Base-by-base conservation (phyloP, 1,139 yeast genomes). In the Taiozyma sp. region DNA sequence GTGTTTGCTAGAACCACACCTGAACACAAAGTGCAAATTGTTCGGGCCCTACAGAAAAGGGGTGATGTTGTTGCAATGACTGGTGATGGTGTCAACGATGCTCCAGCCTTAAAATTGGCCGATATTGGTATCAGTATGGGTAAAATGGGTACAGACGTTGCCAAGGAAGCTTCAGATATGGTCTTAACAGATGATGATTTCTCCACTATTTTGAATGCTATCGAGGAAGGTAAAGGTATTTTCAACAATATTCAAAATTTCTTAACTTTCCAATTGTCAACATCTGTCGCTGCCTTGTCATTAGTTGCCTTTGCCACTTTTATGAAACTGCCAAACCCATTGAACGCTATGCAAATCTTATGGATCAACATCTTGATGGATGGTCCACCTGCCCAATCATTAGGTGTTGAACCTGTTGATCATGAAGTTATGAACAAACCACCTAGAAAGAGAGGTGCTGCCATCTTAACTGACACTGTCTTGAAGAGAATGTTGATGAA, bases 41-140 rank as follows among this genome's bases (percentile, higher is more conserved):
- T 93, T 34, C 81, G 88, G 64, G 97, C 97, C 1, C 77, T 93
- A 60, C 97, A 93, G 69, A 79, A 83, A 65, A 80, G 96, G 62
- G 98, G 97, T 46, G 97, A 93, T 68, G 85, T 92, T 56, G 99
- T 93, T 47, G 99, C 97, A 43, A 93, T 93, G 99, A 93, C 98
- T 12, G 99, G 99, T 59, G 99, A 93, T 70, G 99, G 99, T 70
- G 99, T 93, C 29, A 93, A 93, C 67, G 99, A 93, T 71, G 97
- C 99, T 0, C 99, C 99, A n/a, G 98, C 99, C 6, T 79, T 93
- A 63, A 93, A 93, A 68, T 77, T 92, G 64, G 99, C 99, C 2
- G 97, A 93, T 69, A 95, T 93, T 61, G 99, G 99, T 62, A 92
- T 93, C 61, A 87, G 96, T 34, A 93, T 93, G 99, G 99, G 99